Evolutionary conservation across 768 basidiomycete genomes (phyloP).

Genomic region (Mycena capillaripes): DNA sequence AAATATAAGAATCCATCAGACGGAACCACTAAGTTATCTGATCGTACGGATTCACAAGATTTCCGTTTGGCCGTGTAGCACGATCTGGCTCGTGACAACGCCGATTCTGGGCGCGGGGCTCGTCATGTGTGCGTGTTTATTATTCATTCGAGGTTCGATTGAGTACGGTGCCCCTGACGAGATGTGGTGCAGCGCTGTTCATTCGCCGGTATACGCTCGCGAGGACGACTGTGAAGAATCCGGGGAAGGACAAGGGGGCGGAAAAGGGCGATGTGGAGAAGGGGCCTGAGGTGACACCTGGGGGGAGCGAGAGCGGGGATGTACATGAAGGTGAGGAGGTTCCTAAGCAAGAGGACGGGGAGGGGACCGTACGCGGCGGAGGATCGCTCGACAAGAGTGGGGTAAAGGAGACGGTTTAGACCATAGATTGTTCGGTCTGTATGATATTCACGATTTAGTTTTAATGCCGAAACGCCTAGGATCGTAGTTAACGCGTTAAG

Average conservation of each 20-base stretch:
- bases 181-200: conserved; percentile 65
- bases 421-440: too few relatives aligned
- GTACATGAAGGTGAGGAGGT: too few relatives aligned
- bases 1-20: too few relatives aligned
- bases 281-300: conserved; percentile 34
- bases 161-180: not conserved
- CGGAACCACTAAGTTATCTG: too few relatives aligned
- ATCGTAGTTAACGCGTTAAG: too few relatives aligned
- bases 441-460: too few relatives aligned
- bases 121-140: conserved; percentile 46
- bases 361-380: conserved; percentile 15
- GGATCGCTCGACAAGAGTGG: too few relatives aligned
- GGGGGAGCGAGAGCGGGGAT: conserved; percentile 19
- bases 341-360: not conserved
- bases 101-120: conserved; percentile 65
- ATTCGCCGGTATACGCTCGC: conserved; percentile 72
- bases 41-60: too few relatives aligned
- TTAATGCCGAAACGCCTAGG: too few relatives aligned
- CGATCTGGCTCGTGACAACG: conserved; percentile 76
- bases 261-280: conserved; percentile 50
- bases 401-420: too few relatives aligned
- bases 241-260: conserved; percentile 36
- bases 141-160: not conserved
- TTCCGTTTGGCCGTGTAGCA: conserved; percentile 41
- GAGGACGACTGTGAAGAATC: conserved; percentile 59